Percentiles rank a stretch among this genome's conserved stretches.
Evolutionary conservation across 164 flowering plant species (phyloP).

Genomic region (Dillenia turbinata): DNA sequence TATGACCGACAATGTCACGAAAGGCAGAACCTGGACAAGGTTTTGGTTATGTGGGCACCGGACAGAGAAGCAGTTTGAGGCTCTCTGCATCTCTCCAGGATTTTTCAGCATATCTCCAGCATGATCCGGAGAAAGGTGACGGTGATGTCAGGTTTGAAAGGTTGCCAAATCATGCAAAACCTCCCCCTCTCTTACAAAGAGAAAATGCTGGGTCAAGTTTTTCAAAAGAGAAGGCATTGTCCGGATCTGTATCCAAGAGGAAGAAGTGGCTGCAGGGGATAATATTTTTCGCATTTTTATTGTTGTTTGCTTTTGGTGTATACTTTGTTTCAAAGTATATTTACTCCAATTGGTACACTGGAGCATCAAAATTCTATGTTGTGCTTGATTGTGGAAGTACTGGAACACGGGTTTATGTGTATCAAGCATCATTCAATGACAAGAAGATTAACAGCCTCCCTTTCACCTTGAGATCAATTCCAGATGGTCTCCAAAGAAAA

Average conservation of each 20-base stretch:
- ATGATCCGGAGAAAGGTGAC: too few species aligned
- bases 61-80: too few species aligned
- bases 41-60: too few species aligned
- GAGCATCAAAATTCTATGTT: conserved; percentile 59
- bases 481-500: conserved; percentile 40
- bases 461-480: conserved; percentile 48
- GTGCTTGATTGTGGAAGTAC: conserved; percentile 97
- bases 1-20: too few species aligned
- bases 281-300: conserved; percentile 36
- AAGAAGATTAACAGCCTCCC: conserved; percentile 51
- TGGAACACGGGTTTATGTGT: conserved; percentile 85
- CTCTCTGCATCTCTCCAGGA: too few species aligned
- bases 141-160: too few species aligned
- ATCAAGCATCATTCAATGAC: conserved; percentile 47
- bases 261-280: conserved; percentile 51
- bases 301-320: conserved; percentile 35
- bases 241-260: conserved; percentile 30
- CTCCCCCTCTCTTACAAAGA: conserved; percentile 33
- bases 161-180: conserved; percentile 20
- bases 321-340: conserved; percentile 31
- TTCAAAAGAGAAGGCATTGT: conserved; percentile 63
- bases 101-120: too few species aligned
- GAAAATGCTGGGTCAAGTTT: conserved; percentile 65
- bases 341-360: conserved; percentile 42
- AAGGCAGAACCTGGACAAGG: too few species aligned